Base-by-base conservation (phyloP, 148 eudicot genomes). In the Chenopodium suecicum region DNA sequence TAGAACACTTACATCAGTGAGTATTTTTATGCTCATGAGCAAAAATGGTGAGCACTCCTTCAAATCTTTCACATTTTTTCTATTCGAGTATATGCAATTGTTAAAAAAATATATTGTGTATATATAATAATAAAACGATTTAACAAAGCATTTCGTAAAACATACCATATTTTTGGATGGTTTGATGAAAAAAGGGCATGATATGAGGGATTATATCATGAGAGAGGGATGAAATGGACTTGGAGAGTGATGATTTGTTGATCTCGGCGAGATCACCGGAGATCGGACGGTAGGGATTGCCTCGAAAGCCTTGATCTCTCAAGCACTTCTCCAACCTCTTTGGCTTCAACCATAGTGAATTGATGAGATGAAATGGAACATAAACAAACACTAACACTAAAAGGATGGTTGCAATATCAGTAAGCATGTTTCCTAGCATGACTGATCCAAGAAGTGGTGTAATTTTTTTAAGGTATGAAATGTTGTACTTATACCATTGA, bases 201-300 rank as follows among this genome's bases (percentile, higher is more conserved):
- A 80, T n/a, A 44, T 75, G 77, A 60, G 82, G 27, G 11, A 73
- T 12, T 46, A 80, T 75, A 50, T 73, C 77, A 73, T 80, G 82
- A 10, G 82, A 80, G 27, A 73, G 52, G 32, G 19, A 60, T 12
- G 77, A 9, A 23, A 80, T 44, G 29, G 82, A 77, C 11, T 80
- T 44, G 29, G 82, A 80, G 71, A 60, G 22, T 0, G 82, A 77
- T 16, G 78, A 73, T 73, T 60, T 34, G 17, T n/a, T 58, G 3
- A 80, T 80, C 17, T 80, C 71, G 7, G 31, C n/a, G 7, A 80
- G 60, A 80, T 80, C 82, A 0, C 78, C 82, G 65, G 9, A 37
- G 46, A 80, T 73, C 31, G 60, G 56, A 73, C 70, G 77, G 60
- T 80, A 80, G 2, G 62, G 23, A 63, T 75, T 81, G 58, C 83